Evolutionary conservation across 1,284 basidiomycete species (phyloP), one percentile per base, ranked within the genome.

Genomic region (Naganishia albida): DNA sequence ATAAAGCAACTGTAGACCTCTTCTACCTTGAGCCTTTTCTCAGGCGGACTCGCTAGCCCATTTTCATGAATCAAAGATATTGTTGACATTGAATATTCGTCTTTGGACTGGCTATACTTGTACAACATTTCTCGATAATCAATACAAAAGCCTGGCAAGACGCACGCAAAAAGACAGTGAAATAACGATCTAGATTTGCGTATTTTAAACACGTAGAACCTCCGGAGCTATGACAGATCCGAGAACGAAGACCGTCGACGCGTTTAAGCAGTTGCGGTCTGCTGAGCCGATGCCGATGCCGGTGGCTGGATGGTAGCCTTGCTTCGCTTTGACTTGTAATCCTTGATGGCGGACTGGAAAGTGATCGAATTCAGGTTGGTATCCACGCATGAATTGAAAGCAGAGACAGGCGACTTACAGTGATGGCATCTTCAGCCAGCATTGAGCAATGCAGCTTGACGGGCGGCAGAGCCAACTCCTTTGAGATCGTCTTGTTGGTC

Each of bases 401-500:
- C 15, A 8, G 16, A 10, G 20, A 4, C 30, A 10, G 10, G 34
- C 34, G 10, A 66, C 69, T 13, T 30, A 69, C 70, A 60, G 84
- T 84, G 80, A 99, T 99, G 56, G 96, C 96, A 78, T 99, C 96
- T 81, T 99, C 96, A 39, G 95, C 95, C 68, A 98, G 82, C 89
- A 99, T 91, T 86, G 80, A 82, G 78, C 80, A 83, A 72, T 83
- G 81, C 23, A 83, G 85, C 80, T 99, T 99, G 75, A 99, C 96
- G 49, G 96, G 96, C 10, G 96, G 96, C 60, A 99, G 81, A 73
- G 50, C 50, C 18, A 97, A 80, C 80, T 98, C 94, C 82, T 97
- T 94, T 10, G 96, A 96, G 75, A 99, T 99, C 79, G 99, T 96
- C 8, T 95, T 99, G 83, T 99, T 99, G 82, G 94, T 96, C 75